Evolutionary conservation across 2,329 filamentous ascomycete genomes (phyloP), one percentile per base, ranked within the genome.

Genomic region (Fonsecaea pedrosoi): DNA sequence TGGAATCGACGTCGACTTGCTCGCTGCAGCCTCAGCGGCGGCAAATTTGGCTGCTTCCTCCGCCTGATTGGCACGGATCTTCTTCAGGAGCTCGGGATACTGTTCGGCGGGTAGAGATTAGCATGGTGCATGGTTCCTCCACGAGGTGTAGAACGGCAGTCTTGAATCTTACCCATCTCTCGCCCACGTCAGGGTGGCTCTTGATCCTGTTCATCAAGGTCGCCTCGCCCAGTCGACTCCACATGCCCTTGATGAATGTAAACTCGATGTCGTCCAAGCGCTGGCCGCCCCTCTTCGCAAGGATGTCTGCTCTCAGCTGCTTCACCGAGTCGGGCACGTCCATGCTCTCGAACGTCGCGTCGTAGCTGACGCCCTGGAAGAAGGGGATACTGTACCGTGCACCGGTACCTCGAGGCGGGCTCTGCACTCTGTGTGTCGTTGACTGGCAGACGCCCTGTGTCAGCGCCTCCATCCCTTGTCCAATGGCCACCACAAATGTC

Each of bases 401-500:
- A 3, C 92, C 92, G 9, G 85, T 81, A 12, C 91, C 92, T 7
- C 87, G 86, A 1, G 81, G 75, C 0, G 92, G 92, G 35, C 87
- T 90, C n/a, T 95, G 82, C 40, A 96, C 92, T 9, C 92, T 85
- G 78, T 96, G 92, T 48, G 92, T 95, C 2, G 92, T 96, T 69
- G 87, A 86, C 70, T 90, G 88, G 77, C 92, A 95, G 2, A 95
- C 92, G 37, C 92, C 92, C 69, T 87, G 87, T 21, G 92, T 96
- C 71, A 96, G 80, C 4, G 92, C 92, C 81, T 96, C 92, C 74
- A 96, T 85, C 0, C 91, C 92, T 78, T 96, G 92, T 0, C 92
- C 92, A 72, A 96, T 93, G 8, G 92, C 92, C 0, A 96, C 92
- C 1, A 96, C 92, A 3, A 96, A 84, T 56, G 92, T 95, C 1